Evolutionary conservation across 78 protist species (phyloP), one percentile per base, ranked within the genome.

Genomic region (Speleostelium caveatum): DNA sequence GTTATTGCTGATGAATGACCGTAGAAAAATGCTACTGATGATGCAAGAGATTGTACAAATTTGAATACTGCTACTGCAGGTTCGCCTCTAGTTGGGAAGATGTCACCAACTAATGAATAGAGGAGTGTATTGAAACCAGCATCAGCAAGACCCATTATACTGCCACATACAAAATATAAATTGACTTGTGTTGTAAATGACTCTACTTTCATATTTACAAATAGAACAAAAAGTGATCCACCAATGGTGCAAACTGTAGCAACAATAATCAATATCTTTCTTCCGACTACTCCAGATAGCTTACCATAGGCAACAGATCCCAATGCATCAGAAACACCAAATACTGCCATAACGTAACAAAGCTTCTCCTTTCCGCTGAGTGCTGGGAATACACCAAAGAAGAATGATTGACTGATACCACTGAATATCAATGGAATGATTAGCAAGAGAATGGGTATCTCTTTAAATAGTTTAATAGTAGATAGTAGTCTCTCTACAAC

Each of bases 351-450:
- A 1, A 80, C 41, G n/a, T 80, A 80, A 38, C 77, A 75, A 2
- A 80, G 2, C 30, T 49, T 19, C 10, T 68, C 58, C 21, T 66
- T 68, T 5, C 89, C 77, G 8, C 35, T 12, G n/a, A 80, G 28
- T 56, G 45, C 30, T 24, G 89, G 77, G 71, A 80, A 80, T 4
- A 42, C 77, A 68, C 89, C 89, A 56, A 80, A 80, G 49, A 80
- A 80, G 77, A 67, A 80, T 1, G 89, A 65, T 30, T 80, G 89
- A 41, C 77, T 67, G 55, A 80, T 80, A 80, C 89, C 89, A 80
- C 77, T 67, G 53, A 67, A 80, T 6, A 80, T 45, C 17, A 80
- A 30, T 21, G 89, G 71, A 49, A 51, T 35, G 0, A 80, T 32
- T 1, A 80, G 35, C 19, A 80, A 58, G 51, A 67, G 89, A 30